phyloP scores from a whole-genome alignment of 805 yeast species.

The Candida pseudofarinosa region DNA sequence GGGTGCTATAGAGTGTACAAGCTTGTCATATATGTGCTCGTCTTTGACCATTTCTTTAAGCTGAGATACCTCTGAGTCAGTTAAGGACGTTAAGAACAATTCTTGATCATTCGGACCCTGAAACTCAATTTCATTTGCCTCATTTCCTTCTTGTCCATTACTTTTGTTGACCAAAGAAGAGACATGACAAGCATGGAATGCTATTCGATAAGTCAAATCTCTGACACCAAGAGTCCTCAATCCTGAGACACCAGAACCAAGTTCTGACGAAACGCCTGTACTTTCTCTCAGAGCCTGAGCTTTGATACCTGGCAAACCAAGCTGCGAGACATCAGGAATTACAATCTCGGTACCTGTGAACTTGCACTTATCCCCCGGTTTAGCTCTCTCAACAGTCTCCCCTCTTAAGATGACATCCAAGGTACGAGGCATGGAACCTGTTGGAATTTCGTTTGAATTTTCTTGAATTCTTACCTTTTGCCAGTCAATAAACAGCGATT shows the following conservation, averaged over 20 bases:
- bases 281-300: constrained; percentile 74
- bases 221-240: constrained; percentile 88
- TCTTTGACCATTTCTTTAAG: constrained; percentile 88
- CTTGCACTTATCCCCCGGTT: constrained; percentile 93
- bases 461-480: constrained; percentile 94
- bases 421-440: constrained; percentile 98
- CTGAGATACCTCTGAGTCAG: constrained; percentile 79
- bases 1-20: constrained; percentile 89
- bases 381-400: constrained; percentile 90
- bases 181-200: constrained; percentile 90
- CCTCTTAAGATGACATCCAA: constrained; percentile 90
- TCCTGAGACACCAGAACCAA: constrained; percentile 85
- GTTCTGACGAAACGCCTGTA: constrained; percentile 60
- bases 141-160: constrained; percentile 19
- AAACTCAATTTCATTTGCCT: constrained; percentile 21
- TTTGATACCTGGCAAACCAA: constrained; percentile 92
- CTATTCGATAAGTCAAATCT: constrained; percentile 86
- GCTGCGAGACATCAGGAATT: constrained; percentile 88
- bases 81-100: constrained; percentile 68
- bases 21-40: constrained; percentile 74
- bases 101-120: constrained; percentile 72
- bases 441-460: constrained; percentile 93
- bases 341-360: constrained; percentile 95
- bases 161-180: constrained; percentile 49
- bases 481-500: constrained; percentile 93